phyloP scores from a whole-genome alignment of 2,329 filamentous ascomycete species.

The Podosphaera leucotricha region DNA sequence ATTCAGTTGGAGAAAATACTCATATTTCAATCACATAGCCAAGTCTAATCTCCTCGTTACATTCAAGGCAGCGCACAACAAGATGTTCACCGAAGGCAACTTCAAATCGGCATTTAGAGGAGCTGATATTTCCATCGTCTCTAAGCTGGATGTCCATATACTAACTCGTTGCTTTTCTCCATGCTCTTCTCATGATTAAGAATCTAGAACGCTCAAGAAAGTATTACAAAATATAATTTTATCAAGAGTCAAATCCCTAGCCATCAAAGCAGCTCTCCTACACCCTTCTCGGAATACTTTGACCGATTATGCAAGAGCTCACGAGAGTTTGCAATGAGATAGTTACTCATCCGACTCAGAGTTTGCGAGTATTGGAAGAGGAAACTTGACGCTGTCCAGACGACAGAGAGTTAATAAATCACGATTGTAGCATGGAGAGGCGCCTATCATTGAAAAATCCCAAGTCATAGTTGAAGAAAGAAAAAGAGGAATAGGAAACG shows the following conservation, averaged over 20 bases:
- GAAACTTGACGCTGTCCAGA: slow-evolving; percentile 6
- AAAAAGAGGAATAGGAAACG: slow-evolving; percentile 2
- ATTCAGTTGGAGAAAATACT: too few species aligned
- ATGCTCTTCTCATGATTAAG: slow-evolving; percentile 1
- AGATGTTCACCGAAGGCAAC: slow-evolving; percentile 12
- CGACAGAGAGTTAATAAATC: slow-evolving; percentile 5
- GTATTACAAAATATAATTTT: too few species aligned
- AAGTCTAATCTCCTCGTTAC: slow-evolving; percentile 10
- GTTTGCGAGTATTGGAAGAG: slow-evolving; percentile 2
- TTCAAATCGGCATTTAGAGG: slow-evolving; percentile 13
- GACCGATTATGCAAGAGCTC: too few species aligned
- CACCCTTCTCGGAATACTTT: neutral
- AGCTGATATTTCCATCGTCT: slow-evolving; percentile 11
- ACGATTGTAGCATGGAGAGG: slow-evolving; percentile 4
- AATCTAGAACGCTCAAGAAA: slow-evolving; percentile 2
- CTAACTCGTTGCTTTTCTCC: slow-evolving; percentile 6
- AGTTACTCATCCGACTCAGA: too few species aligned
- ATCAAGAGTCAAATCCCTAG: slow-evolving; percentile 2
- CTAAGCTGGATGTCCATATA: slow-evolving; percentile 10
- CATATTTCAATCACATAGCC: slow-evolving; percentile 10
- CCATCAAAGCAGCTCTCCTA: neutral
- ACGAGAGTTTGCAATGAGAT: neutral
- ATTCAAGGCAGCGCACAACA: slow-evolving; percentile 11
- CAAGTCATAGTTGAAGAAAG: slow-evolving; percentile 2
- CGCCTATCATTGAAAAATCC: slow-evolving; percentile 5